Evolutionary conservation across 768 basidiomycete genomes (phyloP).

Genomic region (Albatrellus ellisii): DNA sequence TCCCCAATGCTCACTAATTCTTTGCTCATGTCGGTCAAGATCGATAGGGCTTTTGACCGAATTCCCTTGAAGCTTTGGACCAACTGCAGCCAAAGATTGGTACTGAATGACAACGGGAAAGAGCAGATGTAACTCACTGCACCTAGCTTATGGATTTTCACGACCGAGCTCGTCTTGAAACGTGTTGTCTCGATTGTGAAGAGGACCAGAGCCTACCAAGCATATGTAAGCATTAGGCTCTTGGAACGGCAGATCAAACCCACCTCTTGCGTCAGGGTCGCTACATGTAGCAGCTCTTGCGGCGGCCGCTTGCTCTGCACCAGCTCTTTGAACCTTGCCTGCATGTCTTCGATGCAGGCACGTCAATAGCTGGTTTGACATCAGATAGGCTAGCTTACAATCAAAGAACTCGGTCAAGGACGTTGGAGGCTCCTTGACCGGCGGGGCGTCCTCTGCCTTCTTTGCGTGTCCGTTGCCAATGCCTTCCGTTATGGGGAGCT

Average conservation of each 20-base stretch:
- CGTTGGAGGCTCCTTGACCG: constrained; percentile 48
- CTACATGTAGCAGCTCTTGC: constrained; percentile 58
- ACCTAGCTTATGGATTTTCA: constrained; percentile 64
- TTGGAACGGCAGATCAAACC: neutral
- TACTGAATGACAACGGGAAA: constrained; percentile 1
- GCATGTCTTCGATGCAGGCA: constrained; percentile 31
- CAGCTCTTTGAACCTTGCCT: constrained; percentile 33
- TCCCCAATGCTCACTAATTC: constrained; percentile 38
- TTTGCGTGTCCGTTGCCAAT: constrained; percentile 35
- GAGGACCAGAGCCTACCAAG: constrained; percentile 52
- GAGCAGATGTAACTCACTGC: constrained; percentile 30
- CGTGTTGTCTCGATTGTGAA: constrained; percentile 57
- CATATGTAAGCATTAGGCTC: constrained; percentile 1
- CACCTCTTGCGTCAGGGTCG: constrained; percentile 66
- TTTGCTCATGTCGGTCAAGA: constrained; percentile 45
- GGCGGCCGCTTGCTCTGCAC: constrained; percentile 26
- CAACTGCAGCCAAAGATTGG: constrained; percentile 29
- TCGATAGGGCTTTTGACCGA: constrained; percentile 35
- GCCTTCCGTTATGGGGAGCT: constrained; percentile 26
- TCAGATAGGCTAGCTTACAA: neutral
- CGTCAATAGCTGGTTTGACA: neutral
- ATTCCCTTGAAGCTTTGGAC: constrained; percentile 53
- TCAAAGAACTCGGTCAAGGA: constrained; percentile 48
- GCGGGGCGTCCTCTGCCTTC: constrained; percentile 62
- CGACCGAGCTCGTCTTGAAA: constrained; percentile 56